Conservation (phyloP, 495 filamentous ascomycete genomes). For the Penicillium paradoxum region DNA sequence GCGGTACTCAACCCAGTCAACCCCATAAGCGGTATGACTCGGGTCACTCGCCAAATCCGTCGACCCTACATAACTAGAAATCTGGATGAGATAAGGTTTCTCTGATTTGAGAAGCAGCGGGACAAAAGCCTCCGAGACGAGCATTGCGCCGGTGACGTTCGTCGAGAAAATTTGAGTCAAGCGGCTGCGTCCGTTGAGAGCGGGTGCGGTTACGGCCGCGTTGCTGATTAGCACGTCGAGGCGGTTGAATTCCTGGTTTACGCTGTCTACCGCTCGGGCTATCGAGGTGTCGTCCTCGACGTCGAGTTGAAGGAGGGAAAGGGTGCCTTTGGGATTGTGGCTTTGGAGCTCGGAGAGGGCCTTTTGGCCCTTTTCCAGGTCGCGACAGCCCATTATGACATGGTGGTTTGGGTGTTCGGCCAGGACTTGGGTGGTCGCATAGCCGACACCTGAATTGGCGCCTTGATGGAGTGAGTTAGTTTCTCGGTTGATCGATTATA, state of each 20-base stretch:
- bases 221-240: slow-evolving; percentile 36
- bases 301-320: slow-evolving; percentile 24
- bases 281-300: slow-evolving; percentile 30
- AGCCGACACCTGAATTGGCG: slow-evolving; percentile 31
- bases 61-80: slow-evolving; percentile 35
- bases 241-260: slow-evolving; percentile 19
- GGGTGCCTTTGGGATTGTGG: slow-evolving; percentile 14
- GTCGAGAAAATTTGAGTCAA: slow-evolving; percentile 28
- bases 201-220: slow-evolving; percentile 18
- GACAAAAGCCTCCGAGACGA: slow-evolving; percentile 35
- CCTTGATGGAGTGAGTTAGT: slow-evolving; percentile 14
- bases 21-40: slow-evolving; percentile 12
- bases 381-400: slow-evolving; percentile 27
- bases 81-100: slow-evolving; percentile 33
- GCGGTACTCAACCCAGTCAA: slow-evolving; percentile 26
- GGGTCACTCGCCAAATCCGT: slow-evolving; percentile 27
- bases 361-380: slow-evolving; percentile 16
- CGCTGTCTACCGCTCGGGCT: slow-evolving; percentile 13
- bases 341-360: slow-evolving; percentile 16
- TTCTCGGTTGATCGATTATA: background rate
- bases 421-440: slow-evolving; percentile 23
- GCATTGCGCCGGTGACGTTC: slow-evolving; percentile 34
- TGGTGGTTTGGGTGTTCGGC: slow-evolving; percentile 17
- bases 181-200: slow-evolving; percentile 18
- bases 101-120: slow-evolving; percentile 34